phyloP scores from a whole-genome alignment of 148 eudicot species.

The Camellia sinensis region DNA sequence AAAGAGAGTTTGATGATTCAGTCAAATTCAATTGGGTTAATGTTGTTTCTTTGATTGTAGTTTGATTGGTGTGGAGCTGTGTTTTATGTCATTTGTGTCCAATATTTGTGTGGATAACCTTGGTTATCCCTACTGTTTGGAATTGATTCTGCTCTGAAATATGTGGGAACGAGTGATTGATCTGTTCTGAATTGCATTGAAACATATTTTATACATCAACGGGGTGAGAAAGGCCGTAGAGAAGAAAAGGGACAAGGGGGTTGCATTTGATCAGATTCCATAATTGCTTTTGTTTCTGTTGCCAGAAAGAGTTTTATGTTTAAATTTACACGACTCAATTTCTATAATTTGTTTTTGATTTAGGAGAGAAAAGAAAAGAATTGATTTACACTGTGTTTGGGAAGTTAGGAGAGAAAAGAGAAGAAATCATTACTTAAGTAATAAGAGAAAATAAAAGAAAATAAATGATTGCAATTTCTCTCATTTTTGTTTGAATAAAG shows the following conservation, averaged over 20 bases:
- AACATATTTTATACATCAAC: neutral
- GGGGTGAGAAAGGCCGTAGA: neutral
- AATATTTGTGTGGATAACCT: neutral
- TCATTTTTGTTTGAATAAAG: no score
- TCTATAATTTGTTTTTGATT: neutral
- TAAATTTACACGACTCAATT: neutral
- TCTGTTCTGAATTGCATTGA: neutral
- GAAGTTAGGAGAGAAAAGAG: no score
- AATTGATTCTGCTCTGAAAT: neutral
- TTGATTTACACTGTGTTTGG: no score
- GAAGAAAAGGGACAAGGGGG: neutral
- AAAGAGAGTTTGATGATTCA: neutral
- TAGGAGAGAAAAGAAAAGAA: no score
- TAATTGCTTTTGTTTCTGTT: neutral
- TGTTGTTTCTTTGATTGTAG: neutral
- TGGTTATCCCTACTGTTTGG: neutral
- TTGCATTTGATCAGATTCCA: neutral
- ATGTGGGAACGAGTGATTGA: neutral
- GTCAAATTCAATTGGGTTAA: neutral
- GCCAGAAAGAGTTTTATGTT: neutral
- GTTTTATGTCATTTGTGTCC: neutral
- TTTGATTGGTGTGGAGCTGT: neutral
- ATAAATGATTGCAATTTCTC: no score
- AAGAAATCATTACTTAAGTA: no score
- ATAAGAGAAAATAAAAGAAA: no score